Base-by-base conservation (phyloP, 441 rosid genomes). In the Melastoma candidum region DNA sequence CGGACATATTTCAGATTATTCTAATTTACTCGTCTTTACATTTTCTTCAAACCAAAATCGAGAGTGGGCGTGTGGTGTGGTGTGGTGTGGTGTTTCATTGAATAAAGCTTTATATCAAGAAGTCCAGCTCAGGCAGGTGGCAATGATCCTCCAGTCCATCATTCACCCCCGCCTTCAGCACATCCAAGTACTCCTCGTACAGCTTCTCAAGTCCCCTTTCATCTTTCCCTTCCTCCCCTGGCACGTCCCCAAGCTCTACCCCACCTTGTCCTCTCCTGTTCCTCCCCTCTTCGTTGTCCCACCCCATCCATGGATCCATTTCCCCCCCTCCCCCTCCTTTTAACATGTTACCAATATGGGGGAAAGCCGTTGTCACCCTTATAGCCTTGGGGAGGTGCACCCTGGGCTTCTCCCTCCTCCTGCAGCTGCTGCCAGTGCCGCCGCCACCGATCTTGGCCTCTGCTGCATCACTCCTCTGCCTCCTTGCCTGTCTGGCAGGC, bases 381-480 rank as follows among this genome's bases (percentile, higher is more conserved):
- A 59, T 56, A 27, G 85, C 77, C 47, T 68, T 75, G 0, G 85
- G 85, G 44, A 67, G 76, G 63, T 79, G 77, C 56, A 79, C 58
- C 52, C 68, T 71, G 46, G 69, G 65, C 58, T 56, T 68, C 26
- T 48, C 70, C 2, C 63, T 54, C 50, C 47, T 17, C 22, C 22
- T 17, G 22, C 22, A 17, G 22, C 22, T 17, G 22, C 22, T 49
- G 8, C 0, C 47, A 3, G 26, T 0, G 1, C 50, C n/a, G 13
- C 14, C 57, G 14, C 2, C 10, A 24, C 11, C 11, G 26, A 13
- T 51, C 14, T 25, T 58, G 8, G 25, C 51, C 3, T 1, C 62
- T 22, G 25, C 51, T 3, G 1, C 62, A 17, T 46, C 59, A 14
- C 11, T 57, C 49, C 26, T 46, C 48, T 52, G 24, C 12, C 45